phyloP scores from a whole-genome alignment of 208 protist genomes.

The Balamuthia mandrillaris region DNA sequence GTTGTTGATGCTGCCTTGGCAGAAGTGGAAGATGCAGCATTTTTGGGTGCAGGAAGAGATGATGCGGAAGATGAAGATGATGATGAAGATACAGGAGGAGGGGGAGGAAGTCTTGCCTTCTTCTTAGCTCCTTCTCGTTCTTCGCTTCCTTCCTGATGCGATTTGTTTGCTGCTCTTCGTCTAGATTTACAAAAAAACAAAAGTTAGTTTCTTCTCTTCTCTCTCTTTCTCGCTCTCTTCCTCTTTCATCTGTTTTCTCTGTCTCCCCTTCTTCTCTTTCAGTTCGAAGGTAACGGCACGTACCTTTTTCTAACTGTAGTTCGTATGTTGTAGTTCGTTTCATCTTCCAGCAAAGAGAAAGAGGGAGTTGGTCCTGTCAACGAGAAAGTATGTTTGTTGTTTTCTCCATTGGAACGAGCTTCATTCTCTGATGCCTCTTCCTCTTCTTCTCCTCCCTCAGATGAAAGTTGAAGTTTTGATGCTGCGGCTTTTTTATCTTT shows the following conservation, averaged over 20 bases:
- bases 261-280: neutral
- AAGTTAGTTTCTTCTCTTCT: no score
- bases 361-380: conserved; percentile 11
- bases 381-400: neutral
- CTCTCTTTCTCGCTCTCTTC: no score
- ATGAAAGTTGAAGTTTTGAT: no score
- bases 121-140: neutral
- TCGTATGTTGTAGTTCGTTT: neutral
- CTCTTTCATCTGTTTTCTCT: neutral
- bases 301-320: neutral
- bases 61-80: no score
- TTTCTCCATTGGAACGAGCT: no score
- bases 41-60: neutral
- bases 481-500: no score
- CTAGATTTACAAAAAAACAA: neutral
- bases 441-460: no score
- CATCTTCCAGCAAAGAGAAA: neutral
- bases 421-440: no score
- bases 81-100: neutral
- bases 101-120: neutral
- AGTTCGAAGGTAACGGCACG: neutral
- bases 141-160: neutral
- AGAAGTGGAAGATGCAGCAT: neutral
- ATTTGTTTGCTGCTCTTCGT: neutral
- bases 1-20: neutral